Evolutionary conservation across 805 yeast genomes (phyloP), one percentile per base, ranked within the genome.

Genomic region (Cyberlindnera veronae): DNA sequence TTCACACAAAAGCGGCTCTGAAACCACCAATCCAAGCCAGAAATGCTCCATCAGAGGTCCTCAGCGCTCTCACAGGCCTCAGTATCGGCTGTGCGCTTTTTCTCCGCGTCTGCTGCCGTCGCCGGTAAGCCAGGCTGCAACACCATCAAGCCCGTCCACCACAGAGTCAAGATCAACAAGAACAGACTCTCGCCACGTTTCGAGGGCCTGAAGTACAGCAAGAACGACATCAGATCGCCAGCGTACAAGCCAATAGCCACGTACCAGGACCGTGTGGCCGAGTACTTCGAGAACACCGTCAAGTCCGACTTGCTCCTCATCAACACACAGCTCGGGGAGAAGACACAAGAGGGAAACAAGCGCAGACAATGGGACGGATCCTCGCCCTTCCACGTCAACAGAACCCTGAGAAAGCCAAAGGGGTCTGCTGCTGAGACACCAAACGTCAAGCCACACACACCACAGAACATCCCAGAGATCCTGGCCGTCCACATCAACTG

Each of bases 101-200:
- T 57, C 39, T 53, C 60, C 15, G 39, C 51, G 1, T 28, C 61
- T 0, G 46, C 50, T 3, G 38, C 35, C 4, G 67, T 52, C 37
- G 64, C 55, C 28, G 64, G 64, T 42, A 74, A 66, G 60, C 74
- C 74, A 36, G 83, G 79, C 22, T 77, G 74, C 61, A 83, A 95
- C 29, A 74, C 86, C 37, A 90, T 87, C 27, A 77, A 83, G 36
- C 98, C 99, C 2, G 95, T 91, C 13, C 99, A 93, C 62, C 99
- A 93, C 64, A 73, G 77, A 44, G 85, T 91, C 32, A 78, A 77
- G 50, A 79, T 87, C 57, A 74, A 77, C 54, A 93, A 93, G 62
- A 66, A 79, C 28, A 76, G 76, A 39, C 73, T 91, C 36, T 82
- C 90, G 27, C 89, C 91, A 42, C 71, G 81, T 45, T 84, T 81